A percentile compares a stretch with the other conserved stretches of the same genome.
phyloP scores from a whole-genome alignment of 768 basidiomycete species.

The Calocybe cyanea region DNA sequence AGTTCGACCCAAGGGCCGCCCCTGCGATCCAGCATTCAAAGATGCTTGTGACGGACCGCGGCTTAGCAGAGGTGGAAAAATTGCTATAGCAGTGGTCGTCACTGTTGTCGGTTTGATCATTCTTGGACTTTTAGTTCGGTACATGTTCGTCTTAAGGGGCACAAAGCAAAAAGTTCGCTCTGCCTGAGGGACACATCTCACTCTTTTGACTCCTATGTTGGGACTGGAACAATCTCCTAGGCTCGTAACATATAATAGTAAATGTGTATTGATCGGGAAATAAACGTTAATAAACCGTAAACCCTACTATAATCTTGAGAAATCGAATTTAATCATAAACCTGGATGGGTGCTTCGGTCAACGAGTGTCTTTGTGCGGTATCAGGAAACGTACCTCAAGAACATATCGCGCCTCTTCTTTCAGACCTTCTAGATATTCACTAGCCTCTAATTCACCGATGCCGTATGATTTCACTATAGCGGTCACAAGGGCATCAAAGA shows the following conservation, averaged over 20 bases:
- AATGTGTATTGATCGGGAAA: background rate
- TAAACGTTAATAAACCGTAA: no score
- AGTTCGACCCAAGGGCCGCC: conserved; percentile 60
- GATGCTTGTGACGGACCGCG: conserved; percentile 46
- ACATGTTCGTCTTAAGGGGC: conserved; percentile 24
- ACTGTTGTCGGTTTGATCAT: conserved; percentile 59
- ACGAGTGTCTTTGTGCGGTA: no score
- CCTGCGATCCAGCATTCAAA: conserved; percentile 72
- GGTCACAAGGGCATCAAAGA: conserved; percentile 87
- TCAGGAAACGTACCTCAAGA: conserved; percentile 62
- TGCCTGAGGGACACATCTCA: no score
- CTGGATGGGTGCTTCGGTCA: no score
- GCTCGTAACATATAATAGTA: background rate
- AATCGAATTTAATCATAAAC: no score
- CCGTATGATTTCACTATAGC: conserved; percentile 74
- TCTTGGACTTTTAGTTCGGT: conserved; percentile 41
- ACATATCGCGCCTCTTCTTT: conserved; percentile 99
- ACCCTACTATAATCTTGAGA: no score
- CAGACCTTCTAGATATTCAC: conserved; percentile 77
- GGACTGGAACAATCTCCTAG: background rate
- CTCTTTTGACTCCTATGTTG: no score
- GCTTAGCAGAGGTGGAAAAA: conserved; percentile 57
- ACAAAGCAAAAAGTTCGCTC: background rate
- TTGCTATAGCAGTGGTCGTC: conserved; percentile 69
- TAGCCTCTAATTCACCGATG: conserved; percentile 61